These are phyloP conservation scores for Ceratocystis destructans DNA, from an alignment of 2,329 filamentous ascomycete genomes.

Conservation along the genomic window DNA sequence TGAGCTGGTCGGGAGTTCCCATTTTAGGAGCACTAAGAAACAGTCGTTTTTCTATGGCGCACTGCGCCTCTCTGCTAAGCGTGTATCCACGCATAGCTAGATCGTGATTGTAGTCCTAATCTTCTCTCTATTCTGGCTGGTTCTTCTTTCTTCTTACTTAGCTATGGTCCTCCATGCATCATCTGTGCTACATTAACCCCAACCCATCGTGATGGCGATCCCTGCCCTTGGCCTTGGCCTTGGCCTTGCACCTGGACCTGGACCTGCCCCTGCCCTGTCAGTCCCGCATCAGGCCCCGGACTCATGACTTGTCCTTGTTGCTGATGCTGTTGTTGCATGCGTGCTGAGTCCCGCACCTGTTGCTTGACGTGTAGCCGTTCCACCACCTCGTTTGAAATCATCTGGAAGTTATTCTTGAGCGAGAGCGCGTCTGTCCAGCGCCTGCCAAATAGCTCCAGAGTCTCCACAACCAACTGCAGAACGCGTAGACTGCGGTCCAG, in stretches of 20 bases:
- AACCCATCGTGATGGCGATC: constrained; percentile 29
- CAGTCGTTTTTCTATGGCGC: too few relatives aligned
- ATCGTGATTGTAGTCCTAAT: background rate
- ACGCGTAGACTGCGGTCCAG: constrained; percentile 42
- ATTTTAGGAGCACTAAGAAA: too few relatives aligned
- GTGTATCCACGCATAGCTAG: background rate
- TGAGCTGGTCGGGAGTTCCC: too few relatives aligned
- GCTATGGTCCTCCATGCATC: constrained; percentile 26
- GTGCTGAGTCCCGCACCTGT: constrained; percentile 23
- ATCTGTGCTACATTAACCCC: constrained; percentile 33
- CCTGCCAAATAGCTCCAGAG: constrained; percentile 42
- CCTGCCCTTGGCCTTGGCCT: constrained; percentile 17
- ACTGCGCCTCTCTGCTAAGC: too few relatives aligned
- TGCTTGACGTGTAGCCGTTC: constrained; percentile 31
- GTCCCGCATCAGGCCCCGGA: background rate
- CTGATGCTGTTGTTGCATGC: constrained; percentile 24
- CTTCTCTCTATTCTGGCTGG: background rate
- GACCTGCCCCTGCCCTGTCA: constrained; percentile 10
- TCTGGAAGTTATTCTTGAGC: constrained; percentile 41
- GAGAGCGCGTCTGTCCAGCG: constrained; percentile 45
- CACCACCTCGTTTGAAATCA: constrained; percentile 33
- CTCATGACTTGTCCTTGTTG: constrained; percentile 21
- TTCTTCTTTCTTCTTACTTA: background rate
- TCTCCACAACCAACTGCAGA: constrained; percentile 40
- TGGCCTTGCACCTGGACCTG: constrained; percentile 6